Conservation (phyloP, 2,329 filamentous ascomycete species). For the Curvularia eragrostidis region DNA sequence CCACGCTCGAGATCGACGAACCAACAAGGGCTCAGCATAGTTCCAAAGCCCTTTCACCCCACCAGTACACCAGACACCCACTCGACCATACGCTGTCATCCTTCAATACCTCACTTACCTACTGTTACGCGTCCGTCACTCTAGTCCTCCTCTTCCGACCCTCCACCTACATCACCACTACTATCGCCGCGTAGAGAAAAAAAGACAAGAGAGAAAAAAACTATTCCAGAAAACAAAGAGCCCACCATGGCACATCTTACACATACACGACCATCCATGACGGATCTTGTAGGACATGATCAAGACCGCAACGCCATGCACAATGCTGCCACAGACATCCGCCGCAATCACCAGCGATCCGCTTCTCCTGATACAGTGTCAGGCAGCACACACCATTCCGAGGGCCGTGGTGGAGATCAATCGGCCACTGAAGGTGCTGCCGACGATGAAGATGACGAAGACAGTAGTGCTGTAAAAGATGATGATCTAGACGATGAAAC, state of each 20-base stretch:
- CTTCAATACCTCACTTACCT: slow-evolving; percentile 11
- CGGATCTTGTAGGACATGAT: slow-evolving; percentile 41
- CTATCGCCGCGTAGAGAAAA: background rate
- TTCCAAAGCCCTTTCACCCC: slow-evolving; percentile 41
- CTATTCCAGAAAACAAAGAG: slow-evolving; percentile 7
- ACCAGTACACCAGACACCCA: slow-evolving; percentile 42
- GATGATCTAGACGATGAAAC: slow-evolving; percentile 47
- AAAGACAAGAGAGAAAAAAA: background rate
- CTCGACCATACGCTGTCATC: slow-evolving; percentile 36
- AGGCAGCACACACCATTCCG: slow-evolving; percentile 30
- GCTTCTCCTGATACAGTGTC: slow-evolving; percentile 26
- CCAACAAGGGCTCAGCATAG: slow-evolving; percentile 44
- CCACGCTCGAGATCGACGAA: slow-evolving; percentile 46
- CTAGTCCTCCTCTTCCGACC: slow-evolving; percentile 4
- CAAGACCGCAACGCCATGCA: slow-evolving; percentile 41
- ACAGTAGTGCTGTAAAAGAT: slow-evolving; percentile 41
- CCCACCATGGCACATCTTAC: slow-evolving; percentile 38
- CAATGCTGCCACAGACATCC: slow-evolving; percentile 28
- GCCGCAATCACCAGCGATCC: slow-evolving; percentile 33
- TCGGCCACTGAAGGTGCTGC: slow-evolving; percentile 37
- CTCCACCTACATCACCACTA: slow-evolving; percentile 6
- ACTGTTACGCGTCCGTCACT: slow-evolving; percentile 7
- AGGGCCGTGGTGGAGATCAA: slow-evolving; percentile 36
- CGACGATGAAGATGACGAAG: slow-evolving; percentile 47
- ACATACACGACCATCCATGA: slow-evolving; percentile 31